Evolutionary conservation across 345 rosid genomes (phyloP).

Genomic region (Salix suchowensis): DNA sequence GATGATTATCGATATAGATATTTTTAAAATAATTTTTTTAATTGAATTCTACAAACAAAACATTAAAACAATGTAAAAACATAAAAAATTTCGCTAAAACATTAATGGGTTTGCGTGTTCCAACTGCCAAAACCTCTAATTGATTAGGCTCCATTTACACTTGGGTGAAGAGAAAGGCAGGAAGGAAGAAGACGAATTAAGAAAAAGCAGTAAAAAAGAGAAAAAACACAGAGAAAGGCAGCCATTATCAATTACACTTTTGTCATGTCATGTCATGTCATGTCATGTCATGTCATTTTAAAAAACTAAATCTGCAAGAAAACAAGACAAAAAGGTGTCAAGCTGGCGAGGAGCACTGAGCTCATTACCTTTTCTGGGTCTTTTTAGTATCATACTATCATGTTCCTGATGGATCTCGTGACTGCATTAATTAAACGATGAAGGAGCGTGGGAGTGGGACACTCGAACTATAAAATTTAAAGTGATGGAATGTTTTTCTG

Average conservation of each 20-base stretch:
- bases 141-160: not conserved
- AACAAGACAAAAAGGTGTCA: not conserved
- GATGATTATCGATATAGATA: too few relatives aligned
- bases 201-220: not conserved
- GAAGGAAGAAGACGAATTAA: not conserved
- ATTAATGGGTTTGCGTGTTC: not conserved
- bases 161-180: not conserved
- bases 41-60: too few relatives aligned
- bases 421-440: too few relatives aligned
- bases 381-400: too few relatives aligned
- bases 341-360: not conserved
- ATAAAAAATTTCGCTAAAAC: not conserved
- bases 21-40: too few relatives aligned
- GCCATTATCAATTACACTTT: not conserved
- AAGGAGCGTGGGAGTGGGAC: too few relatives aligned
- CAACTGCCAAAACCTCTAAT: not conserved
- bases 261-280: not conserved
- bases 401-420: too few relatives aligned
- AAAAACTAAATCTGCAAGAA: not conserved
- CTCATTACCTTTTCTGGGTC: too few relatives aligned
- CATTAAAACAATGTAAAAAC: too few relatives aligned
- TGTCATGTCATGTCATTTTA: not conserved
- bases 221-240: not conserved
- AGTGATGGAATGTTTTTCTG: too few relatives aligned
- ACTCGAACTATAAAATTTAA: too few relatives aligned